Conservation (phyloP, 1,139 yeast species). For the Candida sp. region DNA sequence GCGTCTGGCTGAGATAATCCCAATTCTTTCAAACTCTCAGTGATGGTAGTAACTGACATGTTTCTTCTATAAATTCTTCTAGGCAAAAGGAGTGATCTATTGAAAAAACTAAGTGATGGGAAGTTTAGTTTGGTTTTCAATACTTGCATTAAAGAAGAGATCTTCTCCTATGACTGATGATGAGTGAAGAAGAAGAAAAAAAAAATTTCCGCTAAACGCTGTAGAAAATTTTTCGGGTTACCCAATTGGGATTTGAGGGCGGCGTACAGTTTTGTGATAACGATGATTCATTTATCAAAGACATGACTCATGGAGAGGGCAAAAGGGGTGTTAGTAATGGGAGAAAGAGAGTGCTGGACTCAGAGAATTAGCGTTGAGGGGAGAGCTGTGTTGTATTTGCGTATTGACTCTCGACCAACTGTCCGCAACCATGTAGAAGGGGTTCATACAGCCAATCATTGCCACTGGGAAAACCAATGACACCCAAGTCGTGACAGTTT, state of each 20-base stretch:
- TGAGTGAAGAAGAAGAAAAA: conserved; percentile 1
- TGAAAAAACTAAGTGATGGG: conserved; percentile 3
- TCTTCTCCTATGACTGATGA: neutral
- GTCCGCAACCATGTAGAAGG: too few species aligned
- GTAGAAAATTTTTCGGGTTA: neutral
- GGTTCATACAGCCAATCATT: too few species aligned
- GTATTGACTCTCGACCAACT: too few species aligned
- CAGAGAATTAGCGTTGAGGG: too few species aligned
- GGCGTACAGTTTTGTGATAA: neutral
- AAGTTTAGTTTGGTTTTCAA: conserved; percentile 7
- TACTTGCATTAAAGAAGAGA: conserved; percentile 12
- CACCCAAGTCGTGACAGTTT: too few species aligned
- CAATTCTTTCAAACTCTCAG: conserved; percentile 37
- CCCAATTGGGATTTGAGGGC: neutral
- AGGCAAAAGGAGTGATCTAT: neutral
- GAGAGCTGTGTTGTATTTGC: too few species aligned
- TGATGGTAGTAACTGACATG: conserved; percentile 26
- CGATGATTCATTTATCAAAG: neutral
- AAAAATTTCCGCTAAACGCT: neutral
- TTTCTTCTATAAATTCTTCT: conserved; percentile 1
- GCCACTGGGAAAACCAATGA: too few species aligned
- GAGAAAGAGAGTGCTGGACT: neutral
- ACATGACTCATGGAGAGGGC: neutral
- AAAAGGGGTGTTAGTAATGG: neutral
- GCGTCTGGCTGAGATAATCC: conserved; percentile 38